Evolutionary conservation across 768 basidiomycete genomes (phyloP), one percentile per base, ranked within the genome.

Genomic region (Pleurotus cornucopiae): DNA sequence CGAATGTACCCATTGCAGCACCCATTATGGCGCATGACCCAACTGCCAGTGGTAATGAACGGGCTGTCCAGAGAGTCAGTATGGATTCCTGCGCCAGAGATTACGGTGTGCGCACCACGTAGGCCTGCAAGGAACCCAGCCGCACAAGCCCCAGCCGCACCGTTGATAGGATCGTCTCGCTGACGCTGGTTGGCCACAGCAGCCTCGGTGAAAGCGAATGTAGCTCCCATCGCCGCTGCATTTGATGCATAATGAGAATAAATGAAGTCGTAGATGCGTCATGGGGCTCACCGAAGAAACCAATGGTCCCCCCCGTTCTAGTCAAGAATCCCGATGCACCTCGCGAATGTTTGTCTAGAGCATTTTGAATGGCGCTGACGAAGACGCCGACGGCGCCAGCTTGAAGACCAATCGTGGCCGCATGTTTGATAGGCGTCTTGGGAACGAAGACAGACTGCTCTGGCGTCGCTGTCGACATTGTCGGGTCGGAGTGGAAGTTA

Each of bases 91-190:
- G 48, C 37, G 18, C 40, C 18, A 30, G 25, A 12, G 30, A 53
- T 44, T 34, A 49, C 30, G 20, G 2, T 43, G 20, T 9, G 72
- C 81, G 40, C 64, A 93, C 91, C 80, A 76, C 91, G 81, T 56
- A 95, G 71, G 53, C 94, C 94, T 26, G 91, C 91, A 60, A 96
- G 73, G 73, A 96, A 93, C 46, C 94, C 94, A 51, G 94, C 94
- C 47, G 94, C 94, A 73, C 94, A 96, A 55, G 89, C 94, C 54
- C 90, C 94, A 51, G 84, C 83, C 46, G 87, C 88, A 48, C 89
- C 88, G 64, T 94, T 97, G 58, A 90, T 64, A 41, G 87, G 77
- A 67, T 98, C 95, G 60, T 92, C 79, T 61, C 75, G 84, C 70
- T 84, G 78, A 55, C 94, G 82, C 58, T 84, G 73, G 71, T 98